Base-by-base conservation (phyloP, 768 basidiomycete species). In the Gautieria morchelliformis region DNA sequence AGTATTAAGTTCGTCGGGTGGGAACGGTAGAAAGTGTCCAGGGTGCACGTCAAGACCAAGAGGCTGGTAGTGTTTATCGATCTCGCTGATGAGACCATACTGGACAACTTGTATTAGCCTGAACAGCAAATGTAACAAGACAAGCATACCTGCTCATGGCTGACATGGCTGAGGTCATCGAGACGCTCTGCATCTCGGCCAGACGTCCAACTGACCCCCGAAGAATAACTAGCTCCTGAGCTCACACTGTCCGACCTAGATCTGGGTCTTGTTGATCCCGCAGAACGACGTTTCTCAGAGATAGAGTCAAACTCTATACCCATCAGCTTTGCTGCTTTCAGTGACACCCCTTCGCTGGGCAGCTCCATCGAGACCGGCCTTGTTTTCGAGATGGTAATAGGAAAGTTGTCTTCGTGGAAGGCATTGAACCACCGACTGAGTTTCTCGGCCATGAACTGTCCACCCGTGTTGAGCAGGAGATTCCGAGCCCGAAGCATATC, bases 41-140 rank as follows among this genome's bases (percentile, higher is more conserved):
- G 50, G 33, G 20, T 56, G 14, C 37, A 40, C 24, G 22, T 45
- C 44, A 10, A 56, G 54, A n/a, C 54, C 54, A 15, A 56, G 54
- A 44, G 54, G 54, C 24, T 56, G 54, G 30, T 27, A 45, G 3
- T 20, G 22, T 30, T 45, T 56, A 19, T 27, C 24, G 30, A 12
- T 10, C 14, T 47, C 35, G 39, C 39, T 27, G 19, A 20, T 14
- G 14, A 11, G 11, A 8, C 20, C 42, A 44, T n/a, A 19, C 42
- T 44, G 42, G 10, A 22, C 2, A 27, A 8, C 7, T n/a, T 17
- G 15, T 44, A 19, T 44, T 14, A 44, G 42, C 42, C 5, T 17
- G 17, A 9, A 44, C 10, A 44, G 14, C n/a, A n/a, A 2, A 44
- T 44, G 42, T 9, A 44, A 17, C 7, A 19, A 7, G 7, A 50